These are phyloP conservation scores for Pyrenophora tritici-repentis DNA, from an alignment of 2,329 filamentous ascomycete species.

Conservation along the genomic window DNA sequence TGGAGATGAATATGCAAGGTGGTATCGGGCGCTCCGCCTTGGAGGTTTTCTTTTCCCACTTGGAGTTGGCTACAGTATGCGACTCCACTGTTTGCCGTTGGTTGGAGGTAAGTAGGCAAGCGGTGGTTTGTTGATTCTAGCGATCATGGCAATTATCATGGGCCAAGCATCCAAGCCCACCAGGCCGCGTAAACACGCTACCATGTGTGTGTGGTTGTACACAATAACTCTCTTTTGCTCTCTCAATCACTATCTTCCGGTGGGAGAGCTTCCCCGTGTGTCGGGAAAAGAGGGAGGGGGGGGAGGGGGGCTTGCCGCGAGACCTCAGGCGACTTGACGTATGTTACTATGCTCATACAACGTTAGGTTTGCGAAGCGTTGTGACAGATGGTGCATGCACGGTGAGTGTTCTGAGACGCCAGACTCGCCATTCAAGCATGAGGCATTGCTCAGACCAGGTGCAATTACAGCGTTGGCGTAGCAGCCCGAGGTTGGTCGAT, in stretches of 20 bases:
- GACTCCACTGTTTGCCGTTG: not conserved
- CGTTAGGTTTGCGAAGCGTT: slow-evolving; percentile 5
- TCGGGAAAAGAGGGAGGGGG: not conserved
- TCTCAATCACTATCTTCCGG: slow-evolving; percentile 2
- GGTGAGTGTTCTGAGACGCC: slow-evolving; percentile 4
- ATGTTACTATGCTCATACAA: slow-evolving; percentile 3
- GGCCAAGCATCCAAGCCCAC: too few species aligned
- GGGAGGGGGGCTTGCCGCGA: not conserved
- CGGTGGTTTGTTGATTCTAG: too few species aligned
- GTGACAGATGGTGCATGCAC: slow-evolving; percentile 12
- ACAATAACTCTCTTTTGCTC: not conserved
- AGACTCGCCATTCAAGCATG: slow-evolving; percentile 7
- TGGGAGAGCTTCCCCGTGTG: not conserved
- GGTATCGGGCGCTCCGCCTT: slow-evolving; percentile 2
- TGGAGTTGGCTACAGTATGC: not conserved
- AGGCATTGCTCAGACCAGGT: slow-evolving; percentile 9
- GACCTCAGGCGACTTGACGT: slow-evolving; percentile 13
- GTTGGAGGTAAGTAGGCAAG: not conserved
- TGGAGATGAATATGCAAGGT: slow-evolving; percentile 1
- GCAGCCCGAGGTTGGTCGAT: slow-evolving; percentile 2
- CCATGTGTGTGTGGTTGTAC: too few species aligned
- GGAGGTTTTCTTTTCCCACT: not conserved
- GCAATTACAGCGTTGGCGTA: slow-evolving; percentile 5
- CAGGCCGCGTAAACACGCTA: not conserved
- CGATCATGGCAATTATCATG: too few species aligned